Conservation (phyloP, 129 eudicot species). For the carrot (Daucus carota) region DH1_v3.0 NC_030387.2:1186001-1186500, state of each 20-base stretch:
- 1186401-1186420: constrained; percentile 92
- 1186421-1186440: constrained; percentile 97
- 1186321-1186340: neutral
- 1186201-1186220: neutral
- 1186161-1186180: neutral
- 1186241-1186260: neutral
- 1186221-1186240: neutral
- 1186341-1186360: neutral
- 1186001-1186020: neutral
- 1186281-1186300: too few relatives aligned
- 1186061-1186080: neutral
- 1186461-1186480: constrained; percentile 89
- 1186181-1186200: neutral
- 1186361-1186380: constrained; percentile 91
- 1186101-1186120: neutral
- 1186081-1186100: neutral
- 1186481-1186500: constrained; percentile 68
- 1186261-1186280: too few relatives aligned
- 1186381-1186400: constrained; percentile 92
- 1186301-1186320: constrained; percentile 4
- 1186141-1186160: neutral
- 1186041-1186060: neutral
- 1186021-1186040: neutral
- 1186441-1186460: constrained; percentile 84
- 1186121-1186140: neutral